Evolutionary conservation across 2,329 filamentous ascomycete species (phyloP), one percentile per base, ranked within the genome.

Genomic region (Sporothrix schenckii): DNA sequence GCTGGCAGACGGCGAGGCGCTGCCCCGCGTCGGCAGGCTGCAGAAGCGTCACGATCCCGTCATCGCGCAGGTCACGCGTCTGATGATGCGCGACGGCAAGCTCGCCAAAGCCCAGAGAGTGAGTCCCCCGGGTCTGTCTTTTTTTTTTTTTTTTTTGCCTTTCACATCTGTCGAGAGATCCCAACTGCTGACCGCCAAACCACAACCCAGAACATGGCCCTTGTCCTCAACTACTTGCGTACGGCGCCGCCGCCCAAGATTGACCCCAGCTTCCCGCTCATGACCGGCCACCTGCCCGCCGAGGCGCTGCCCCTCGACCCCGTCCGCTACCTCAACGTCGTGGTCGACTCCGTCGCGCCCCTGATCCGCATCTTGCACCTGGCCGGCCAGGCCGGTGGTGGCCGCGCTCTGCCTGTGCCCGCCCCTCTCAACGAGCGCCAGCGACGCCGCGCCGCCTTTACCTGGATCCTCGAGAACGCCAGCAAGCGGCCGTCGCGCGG

Each of bases 41-140:
- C 91, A 93, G 80, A 85, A 92, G 78, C 88, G 95, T 76, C 97
- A 98, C 78, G 91, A 97, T 78, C 88, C 92, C 1, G 85, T 97
- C 9, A 84, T 98, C 63, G 84, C 91, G 74, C 95, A 97, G 82
- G 85, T 98, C 76, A 97, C 93, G 21, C 94, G 93, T 78, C 84
- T 97, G 75, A 81, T 99, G 73, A 99, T 98, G 94, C 85, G 85
- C 76, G 88, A 98, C 80, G 95, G 95, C 75, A 96, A 97, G 84
- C 88, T 97, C 79, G 91, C 91, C 77, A 86, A 88, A 79, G 95
- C 95, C n/a, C 93, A 99, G 80, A 89, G 89, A 83, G 93, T 97
- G 85, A 71, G 87, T 78, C 71, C 21, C 73, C 71, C 9, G 4
- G 19, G 11, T 41, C 30, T 27, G 1, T 21, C 7, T 21, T 50